These are phyloP conservation scores for Lactarius hatsudake DNA, from an alignment of 768 basidiomycete genomes.

Conservation along the genomic window DNA sequence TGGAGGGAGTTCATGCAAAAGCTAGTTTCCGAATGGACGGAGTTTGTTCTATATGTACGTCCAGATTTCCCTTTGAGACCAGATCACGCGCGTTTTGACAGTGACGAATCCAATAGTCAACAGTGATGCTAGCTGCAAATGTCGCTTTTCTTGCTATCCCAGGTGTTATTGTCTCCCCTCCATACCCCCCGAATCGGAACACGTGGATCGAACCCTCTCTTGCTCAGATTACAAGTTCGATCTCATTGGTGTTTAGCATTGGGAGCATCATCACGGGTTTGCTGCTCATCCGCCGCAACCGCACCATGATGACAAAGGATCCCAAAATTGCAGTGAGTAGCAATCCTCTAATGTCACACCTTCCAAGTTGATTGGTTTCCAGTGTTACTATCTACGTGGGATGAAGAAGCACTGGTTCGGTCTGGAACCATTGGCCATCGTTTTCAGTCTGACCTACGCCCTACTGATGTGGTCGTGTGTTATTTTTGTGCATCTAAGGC, in stretches of 20 bases:
- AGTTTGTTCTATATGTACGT: slow-evolving; percentile 21
- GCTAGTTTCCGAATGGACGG: slow-evolving; percentile 18
- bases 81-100: neutral
- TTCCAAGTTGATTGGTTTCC: slow-evolving; percentile 12
- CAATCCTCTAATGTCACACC: slow-evolving; percentile 16
- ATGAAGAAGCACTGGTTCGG: slow-evolving; percentile 35
- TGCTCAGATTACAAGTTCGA: slow-evolving; percentile 49
- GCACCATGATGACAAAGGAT: slow-evolving; percentile 38
- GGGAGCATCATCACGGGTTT: slow-evolving; percentile 49
- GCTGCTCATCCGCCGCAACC: slow-evolving; percentile 45
- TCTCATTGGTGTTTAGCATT: slow-evolving; percentile 47
- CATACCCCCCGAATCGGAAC: neutral
- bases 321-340: slow-evolving; percentile 24
- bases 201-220: slow-evolving; percentile 36
- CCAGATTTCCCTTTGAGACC: neutral
- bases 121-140: slow-evolving; percentile 37
- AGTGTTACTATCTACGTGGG: slow-evolving; percentile 31
- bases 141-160: slow-evolving; percentile 38
- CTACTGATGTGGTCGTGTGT: slow-evolving; percentile 60
- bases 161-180: slow-evolving; percentile 28
- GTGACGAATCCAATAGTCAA: slow-evolving; percentile 28
- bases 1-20: slow-evolving; percentile 19
- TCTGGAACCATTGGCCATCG: slow-evolving; percentile 48
- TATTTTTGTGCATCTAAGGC: neutral
- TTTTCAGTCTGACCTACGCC: slow-evolving; percentile 55